phyloP scores from a whole-genome alignment of 768 basidiomycete genomes.

The Agrocybe praecox region DNA sequence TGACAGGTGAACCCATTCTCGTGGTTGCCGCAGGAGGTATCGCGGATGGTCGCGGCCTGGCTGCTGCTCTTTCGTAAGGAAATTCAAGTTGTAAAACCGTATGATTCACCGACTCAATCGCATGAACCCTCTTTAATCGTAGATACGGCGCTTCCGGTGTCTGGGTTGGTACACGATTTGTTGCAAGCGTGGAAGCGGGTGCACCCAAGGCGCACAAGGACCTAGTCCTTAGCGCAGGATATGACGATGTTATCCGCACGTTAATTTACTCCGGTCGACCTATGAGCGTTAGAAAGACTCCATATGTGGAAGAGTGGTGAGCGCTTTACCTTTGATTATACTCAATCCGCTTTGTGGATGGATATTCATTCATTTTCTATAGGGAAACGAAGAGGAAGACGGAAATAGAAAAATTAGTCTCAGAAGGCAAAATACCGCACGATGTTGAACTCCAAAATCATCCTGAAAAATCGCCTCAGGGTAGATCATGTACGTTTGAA shows the following conservation, averaged over 20 bases:
- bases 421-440: conserved; percentile 74
- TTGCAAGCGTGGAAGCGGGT: conserved; percentile 79
- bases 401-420: conserved; percentile 61
- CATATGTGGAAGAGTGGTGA: conserved; percentile 77
- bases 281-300: conserved; percentile 78
- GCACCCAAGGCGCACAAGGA: conserved; percentile 78
- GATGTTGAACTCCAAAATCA: conserved; percentile 69
- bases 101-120: not conserved
- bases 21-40: conserved; percentile 89
- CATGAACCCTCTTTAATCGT: not conserved
- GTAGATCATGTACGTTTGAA: conserved; percentile 54
- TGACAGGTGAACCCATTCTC: conserved; percentile 75
- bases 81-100: not conserved
- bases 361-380: not conserved
- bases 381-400: conserved; percentile 65
- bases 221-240: conserved; percentile 65
- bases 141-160: conserved; percentile 85
- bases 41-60: conserved; percentile 80
- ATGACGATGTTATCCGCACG: conserved; percentile 74
- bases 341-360: not conserved
- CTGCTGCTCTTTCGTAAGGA: conserved; percentile 67
- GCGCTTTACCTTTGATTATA: conserved; percentile 13
- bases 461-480: conserved; percentile 66
- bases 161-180: conserved; percentile 90
- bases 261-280: conserved; percentile 80